phyloP scores from a whole-genome alignment of 73 alveolate genomes.

The Effrenium voratum region DNA sequence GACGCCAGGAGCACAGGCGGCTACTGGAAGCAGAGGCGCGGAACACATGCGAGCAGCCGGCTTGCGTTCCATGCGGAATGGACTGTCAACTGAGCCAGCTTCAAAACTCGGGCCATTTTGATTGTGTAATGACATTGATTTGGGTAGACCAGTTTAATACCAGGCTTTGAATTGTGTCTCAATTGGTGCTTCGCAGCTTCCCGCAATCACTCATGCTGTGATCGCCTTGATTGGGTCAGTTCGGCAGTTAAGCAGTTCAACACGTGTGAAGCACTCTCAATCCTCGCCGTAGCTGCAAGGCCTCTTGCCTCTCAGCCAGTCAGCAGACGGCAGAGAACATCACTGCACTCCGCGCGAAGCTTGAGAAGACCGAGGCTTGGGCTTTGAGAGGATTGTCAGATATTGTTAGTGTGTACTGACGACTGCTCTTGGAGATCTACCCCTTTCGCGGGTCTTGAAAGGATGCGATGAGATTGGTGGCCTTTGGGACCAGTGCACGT shows the following conservation, averaged over 20 bases:
- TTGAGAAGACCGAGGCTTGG: constrained; percentile 63
- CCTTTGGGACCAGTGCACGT: too few species aligned
- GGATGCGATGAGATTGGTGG: too few species aligned
- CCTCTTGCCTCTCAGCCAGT: constrained; percentile 78
- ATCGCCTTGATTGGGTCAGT: too few species aligned
- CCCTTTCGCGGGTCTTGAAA: too few species aligned
- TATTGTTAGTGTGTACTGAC: neutral
- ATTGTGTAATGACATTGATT: too few species aligned
- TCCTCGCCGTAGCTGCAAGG: neutral
- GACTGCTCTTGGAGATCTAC: neutral
- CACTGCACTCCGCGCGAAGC: constrained; percentile 33
- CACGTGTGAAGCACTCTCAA: neutral
- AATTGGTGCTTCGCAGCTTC: too few species aligned
- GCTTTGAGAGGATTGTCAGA: neutral
- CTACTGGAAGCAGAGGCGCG: constrained; percentile 80
- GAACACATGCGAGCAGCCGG: neutral
- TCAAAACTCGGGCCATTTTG: too few species aligned
- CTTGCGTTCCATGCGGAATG: neutral
- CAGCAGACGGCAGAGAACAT: constrained; percentile 78
- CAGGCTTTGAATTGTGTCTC: too few species aligned
- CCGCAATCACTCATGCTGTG: too few species aligned
- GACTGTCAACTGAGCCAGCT: too few species aligned
- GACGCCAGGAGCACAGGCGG: constrained; percentile 57
- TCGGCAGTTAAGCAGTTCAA: too few species aligned
- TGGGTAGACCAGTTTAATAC: too few species aligned